Base-by-base conservation (phyloP, 1,139 yeast species). In the Citeromyces hawaiiensis region DNA sequence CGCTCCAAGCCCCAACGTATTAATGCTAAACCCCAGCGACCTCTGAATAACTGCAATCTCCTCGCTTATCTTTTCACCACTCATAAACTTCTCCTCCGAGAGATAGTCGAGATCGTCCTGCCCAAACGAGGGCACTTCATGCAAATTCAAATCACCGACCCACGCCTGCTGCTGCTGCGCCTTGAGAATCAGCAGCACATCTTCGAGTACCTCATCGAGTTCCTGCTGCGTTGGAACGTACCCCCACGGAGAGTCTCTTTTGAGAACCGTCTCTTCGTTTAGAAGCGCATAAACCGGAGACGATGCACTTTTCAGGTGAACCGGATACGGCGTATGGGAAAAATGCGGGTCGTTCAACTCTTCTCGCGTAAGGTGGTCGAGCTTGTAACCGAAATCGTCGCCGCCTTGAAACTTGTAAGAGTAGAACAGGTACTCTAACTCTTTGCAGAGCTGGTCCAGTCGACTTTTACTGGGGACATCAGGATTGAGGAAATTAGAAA, bases 71-170 rank as follows among this genome's bases (percentile, higher is more conserved):
- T 30, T 30, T 30, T 30, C 34, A 3, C 34, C 34, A 30, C 34
- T 30, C 34, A 30, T 30, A 30, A 30, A 30, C 17, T 30, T 30
- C 17, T 30, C 34, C 34, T 30, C 34, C 16, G 34, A 30, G 10
- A 30, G 15, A 30, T 14, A 30, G 9, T 30, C 34, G 17, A 30
- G 17, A 16, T 30, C 34, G 34, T 30, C 34, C 17, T 13, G 17
- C 10, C 34, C 34, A 23, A 23, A 9, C 9, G 27, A 9, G 27
- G 27, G 11, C 27, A 23, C 27, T 3, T 23, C 27, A 9, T 5
- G 27, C 27, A 23, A 5, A n/a, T 9, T 7, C 16, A 30, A 30
- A 30, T 30, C 34, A 7, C 10, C 17, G 7, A 13, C 8, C 34
- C 34, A 30, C 15, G 15, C 8, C 4, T 4, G 4, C 9, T 30